These are phyloP conservation scores for Protomyces gravidus DNA, from an alignment of 1,139 yeast genomes.

Conservation along the genomic window DNA sequence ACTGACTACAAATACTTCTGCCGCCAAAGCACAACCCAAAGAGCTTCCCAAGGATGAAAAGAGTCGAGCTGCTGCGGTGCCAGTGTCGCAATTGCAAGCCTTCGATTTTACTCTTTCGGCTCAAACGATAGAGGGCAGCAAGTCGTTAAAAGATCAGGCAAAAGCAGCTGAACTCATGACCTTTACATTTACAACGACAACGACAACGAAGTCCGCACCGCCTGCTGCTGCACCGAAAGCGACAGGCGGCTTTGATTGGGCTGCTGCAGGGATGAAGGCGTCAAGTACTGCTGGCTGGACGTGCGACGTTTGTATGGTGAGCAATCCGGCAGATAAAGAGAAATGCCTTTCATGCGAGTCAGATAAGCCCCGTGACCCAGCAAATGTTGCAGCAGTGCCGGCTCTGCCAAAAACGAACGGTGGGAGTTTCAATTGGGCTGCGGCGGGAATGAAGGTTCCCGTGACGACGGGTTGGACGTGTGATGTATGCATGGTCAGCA, in stretches of 20 bases:
- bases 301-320: slow-evolving; percentile 25
- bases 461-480: slow-evolving; percentile 13
- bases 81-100: slow-evolving; percentile 1
- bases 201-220: background rate
- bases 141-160: background rate
- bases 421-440: slow-evolving; percentile 29
- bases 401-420: background rate
- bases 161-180: slow-evolving; percentile 1
- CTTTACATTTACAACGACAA: background rate
- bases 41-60: background rate
- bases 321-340: slow-evolving; percentile 5
- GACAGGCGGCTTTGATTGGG: slow-evolving; percentile 15
- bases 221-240: background rate
- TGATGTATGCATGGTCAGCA: slow-evolving; percentile 22
- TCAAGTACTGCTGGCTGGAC: slow-evolving; percentile 13
- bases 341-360: slow-evolving; percentile 22
- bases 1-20: background rate
- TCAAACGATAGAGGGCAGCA: background rate
- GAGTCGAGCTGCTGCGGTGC: slow-evolving; percentile 4
- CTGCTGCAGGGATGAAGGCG: slow-evolving; percentile 17
- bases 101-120: background rate
- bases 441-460: slow-evolving; percentile 27
- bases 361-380: background rate
- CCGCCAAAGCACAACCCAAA: background rate
- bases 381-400: background rate